These are phyloP conservation scores for Talaromyces sp. DNA, from an alignment of 2,329 filamentous ascomycete species.

Conservation along the genomic window DNA sequence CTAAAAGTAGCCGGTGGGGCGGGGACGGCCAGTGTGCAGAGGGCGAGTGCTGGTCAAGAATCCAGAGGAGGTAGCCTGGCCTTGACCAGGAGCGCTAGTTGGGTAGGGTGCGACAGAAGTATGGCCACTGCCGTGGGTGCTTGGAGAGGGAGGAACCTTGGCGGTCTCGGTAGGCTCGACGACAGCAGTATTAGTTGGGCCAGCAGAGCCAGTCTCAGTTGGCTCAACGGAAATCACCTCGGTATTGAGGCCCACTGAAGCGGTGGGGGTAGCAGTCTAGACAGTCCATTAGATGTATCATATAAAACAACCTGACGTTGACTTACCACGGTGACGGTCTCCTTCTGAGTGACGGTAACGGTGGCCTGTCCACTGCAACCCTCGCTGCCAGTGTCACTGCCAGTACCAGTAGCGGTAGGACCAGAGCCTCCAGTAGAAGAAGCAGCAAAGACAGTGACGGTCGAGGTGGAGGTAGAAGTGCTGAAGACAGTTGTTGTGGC, in stretches of 20 bases:
- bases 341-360: slow-evolving; percentile 33
- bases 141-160: slow-evolving; percentile 16
- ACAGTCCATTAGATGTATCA: not conserved
- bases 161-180: not conserved
- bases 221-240: not conserved
- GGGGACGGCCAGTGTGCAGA: slow-evolving; percentile 22
- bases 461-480: slow-evolving; percentile 23
- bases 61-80: slow-evolving; percentile 24
- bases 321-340: slow-evolving; percentile 37
- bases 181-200: not conserved
- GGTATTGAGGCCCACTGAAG: slow-evolving; percentile 5
- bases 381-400: slow-evolving; percentile 1
- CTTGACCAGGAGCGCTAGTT: not conserved
- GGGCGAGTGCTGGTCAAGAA: slow-evolving; percentile 30
- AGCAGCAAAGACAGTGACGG: slow-evolving; percentile 15
- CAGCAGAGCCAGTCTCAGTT: not conserved
- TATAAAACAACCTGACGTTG: not conserved
- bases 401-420: slow-evolving; percentile 5
- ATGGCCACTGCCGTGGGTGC: slow-evolving; percentile 16
- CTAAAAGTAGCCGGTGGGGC: slow-evolving; percentile 11
- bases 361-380: slow-evolving; percentile 13
- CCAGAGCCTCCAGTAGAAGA: not conserved
- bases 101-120: slow-evolving; percentile 19
- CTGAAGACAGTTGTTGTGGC: slow-evolving; percentile 28
- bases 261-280: slow-evolving; percentile 10